These are phyloP conservation scores for Drechslerella stenobrocha DNA, from an alignment of 2,329 filamentous ascomycete genomes.

Conservation along the genomic window DNA sequence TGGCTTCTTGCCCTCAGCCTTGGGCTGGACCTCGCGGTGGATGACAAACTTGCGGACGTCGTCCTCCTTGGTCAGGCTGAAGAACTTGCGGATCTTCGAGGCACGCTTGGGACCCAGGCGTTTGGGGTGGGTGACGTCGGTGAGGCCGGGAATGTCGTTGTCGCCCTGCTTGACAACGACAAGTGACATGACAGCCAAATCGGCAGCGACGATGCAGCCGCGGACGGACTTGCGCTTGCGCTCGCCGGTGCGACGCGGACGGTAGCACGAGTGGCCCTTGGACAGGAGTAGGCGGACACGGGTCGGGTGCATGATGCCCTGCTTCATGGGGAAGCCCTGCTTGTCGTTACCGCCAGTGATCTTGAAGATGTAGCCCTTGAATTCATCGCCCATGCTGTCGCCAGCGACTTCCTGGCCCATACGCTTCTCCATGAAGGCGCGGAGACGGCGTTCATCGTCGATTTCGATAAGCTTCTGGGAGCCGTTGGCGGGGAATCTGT, in stretches of 20 bases:
- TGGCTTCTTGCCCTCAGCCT: constrained; percentile 94
- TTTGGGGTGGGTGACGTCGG: constrained; percentile 98
- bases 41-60: constrained; percentile 99
- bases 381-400: constrained; percentile 96
- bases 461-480: constrained; percentile 99
- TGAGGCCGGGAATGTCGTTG: constrained; percentile 87
- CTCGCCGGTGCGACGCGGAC: constrained; percentile 94
- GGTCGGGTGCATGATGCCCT: constrained; percentile 98
- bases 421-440: constrained; percentile 87
- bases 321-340: constrained; percentile 99
- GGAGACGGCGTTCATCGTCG: constrained; percentile 99
- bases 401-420: constrained; percentile 91
- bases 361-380: constrained; percentile 99
- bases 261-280: constrained; percentile 98
- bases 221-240: constrained; percentile 99
- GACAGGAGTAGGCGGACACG: constrained; percentile 96
- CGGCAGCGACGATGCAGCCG: constrained; percentile 96
- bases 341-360: constrained; percentile 99
- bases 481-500: constrained; percentile 90
- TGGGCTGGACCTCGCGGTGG: constrained; percentile 94
- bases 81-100: constrained; percentile 99
- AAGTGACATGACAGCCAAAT: constrained; percentile 92
- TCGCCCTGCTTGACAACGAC: constrained; percentile 98
- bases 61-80: constrained; percentile 99
- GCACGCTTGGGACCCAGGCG: constrained; percentile 98